Conservation (phyloP, 805 yeast genomes). For the Kazachstania psychrophila region DNA sequence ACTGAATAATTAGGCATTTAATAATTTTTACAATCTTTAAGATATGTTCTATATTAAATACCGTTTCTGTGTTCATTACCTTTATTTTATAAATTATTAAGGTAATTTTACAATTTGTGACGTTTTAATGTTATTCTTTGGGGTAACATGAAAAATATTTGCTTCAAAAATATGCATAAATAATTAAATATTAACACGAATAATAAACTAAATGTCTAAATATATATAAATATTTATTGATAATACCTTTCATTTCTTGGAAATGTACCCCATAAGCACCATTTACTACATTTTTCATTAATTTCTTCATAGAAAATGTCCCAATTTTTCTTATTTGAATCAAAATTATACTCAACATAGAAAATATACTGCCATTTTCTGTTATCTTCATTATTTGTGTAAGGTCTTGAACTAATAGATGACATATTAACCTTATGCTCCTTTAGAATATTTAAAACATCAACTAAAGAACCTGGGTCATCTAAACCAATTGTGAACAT, state of each 20-base stretch:
- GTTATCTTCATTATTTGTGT: slow-evolving; percentile 19
- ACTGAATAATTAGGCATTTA: too few species aligned
- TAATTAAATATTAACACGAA: too few species aligned
- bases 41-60: too few species aligned
- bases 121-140: too few species aligned
- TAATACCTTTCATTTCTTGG: slow-evolving; percentile 37
- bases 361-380: slow-evolving; percentile 71
- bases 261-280: slow-evolving; percentile 54
- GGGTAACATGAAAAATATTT: background rate
- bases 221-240: slow-evolving; percentile 1
- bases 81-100: too few species aligned
- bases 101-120: too few species aligned
- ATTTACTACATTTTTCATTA: slow-evolving; percentile 36
- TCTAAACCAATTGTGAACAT: slow-evolving; percentile 58
- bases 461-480: slow-evolving; percentile 67
- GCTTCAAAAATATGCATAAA: too few species aligned
- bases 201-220: too few species aligned
- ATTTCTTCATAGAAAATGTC: slow-evolving; percentile 36
- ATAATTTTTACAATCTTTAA: too few species aligned
- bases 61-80: too few species aligned
- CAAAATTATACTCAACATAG: slow-evolving; percentile 51
- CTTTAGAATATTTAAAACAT: slow-evolving; percentile 51
- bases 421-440: slow-evolving; percentile 52
- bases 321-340: slow-evolving; percentile 25
- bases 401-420: slow-evolving; percentile 71